Evolutionary conservation across 805 yeast species (phyloP).

Genomic region (Saccharomyces eubayanus): DNA sequence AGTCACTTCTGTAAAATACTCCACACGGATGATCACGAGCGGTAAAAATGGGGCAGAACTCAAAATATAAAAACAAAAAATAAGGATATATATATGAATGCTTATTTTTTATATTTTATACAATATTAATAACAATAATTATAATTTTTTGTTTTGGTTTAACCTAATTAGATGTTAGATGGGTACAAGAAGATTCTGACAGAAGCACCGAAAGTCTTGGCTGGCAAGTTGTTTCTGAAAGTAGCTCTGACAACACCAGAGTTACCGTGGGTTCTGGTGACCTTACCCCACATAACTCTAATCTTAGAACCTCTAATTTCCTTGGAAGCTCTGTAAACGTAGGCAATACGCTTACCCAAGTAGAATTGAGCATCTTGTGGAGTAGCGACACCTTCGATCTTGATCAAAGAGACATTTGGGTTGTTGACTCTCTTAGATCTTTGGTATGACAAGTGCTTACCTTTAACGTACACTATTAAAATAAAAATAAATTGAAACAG

Average conservation of each 20-base stretch:
- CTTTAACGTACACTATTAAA: conserved; percentile 91
- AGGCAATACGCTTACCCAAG: conserved; percentile 99
- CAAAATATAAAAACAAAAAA: neutral
- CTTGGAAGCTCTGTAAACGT: conserved; percentile 97
- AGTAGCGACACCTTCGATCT: conserved; percentile 90
- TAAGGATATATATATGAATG: neutral
- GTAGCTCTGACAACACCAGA: conserved; percentile 97
- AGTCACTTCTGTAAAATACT: no score
- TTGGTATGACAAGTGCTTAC: conserved; percentile 99
- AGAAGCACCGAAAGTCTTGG: conserved; percentile 99
- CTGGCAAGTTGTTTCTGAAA: conserved; percentile 98
- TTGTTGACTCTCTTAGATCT: conserved; percentile 97
- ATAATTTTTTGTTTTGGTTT: neutral
- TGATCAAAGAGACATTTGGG: conserved; percentile 95
- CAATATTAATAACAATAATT: neutral
- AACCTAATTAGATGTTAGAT: conserved; percentile 80
- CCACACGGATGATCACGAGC: no score
- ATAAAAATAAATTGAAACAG: neutral
- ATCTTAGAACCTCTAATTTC: conserved; percentile 98
- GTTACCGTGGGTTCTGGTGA: conserved; percentile 98
- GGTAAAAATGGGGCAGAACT: neutral
- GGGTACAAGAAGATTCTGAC: conserved; percentile 99
- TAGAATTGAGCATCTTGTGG: conserved; percentile 96
- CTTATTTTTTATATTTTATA: neutral
- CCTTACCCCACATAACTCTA: conserved; percentile 99